Evolutionary conservation across 2,329 filamentous ascomycete genomes (phyloP).

Genomic region (Trematosphaeria pertusa): DNA sequence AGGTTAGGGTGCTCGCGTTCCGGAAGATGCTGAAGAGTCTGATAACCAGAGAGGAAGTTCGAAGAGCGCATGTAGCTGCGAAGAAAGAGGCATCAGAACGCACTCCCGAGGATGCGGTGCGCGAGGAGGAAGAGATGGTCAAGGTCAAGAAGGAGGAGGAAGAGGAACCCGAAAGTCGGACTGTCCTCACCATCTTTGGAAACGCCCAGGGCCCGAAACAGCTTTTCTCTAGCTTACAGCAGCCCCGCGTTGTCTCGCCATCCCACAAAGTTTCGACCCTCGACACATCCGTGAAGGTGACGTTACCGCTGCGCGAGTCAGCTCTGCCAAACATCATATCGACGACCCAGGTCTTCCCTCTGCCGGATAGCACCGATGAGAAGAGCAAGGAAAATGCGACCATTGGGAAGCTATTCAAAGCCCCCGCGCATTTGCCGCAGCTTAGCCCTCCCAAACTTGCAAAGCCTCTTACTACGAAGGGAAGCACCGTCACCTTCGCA

Average conservation of each 20-base stretch:
- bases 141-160: conserved; percentile 36
- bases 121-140: conserved; percentile 15
- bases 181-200: conserved; percentile 78
- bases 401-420: conserved; percentile 76
- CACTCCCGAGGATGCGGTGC: conserved; percentile 9
- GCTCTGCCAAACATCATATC: conserved; percentile 77
- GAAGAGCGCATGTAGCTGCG: conserved; percentile 13
- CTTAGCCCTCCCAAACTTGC: conserved; percentile 75
- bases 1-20: conserved; percentile 43
- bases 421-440: conserved; percentile 68
- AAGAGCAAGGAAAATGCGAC: conserved; percentile 66
- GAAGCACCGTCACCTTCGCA: conserved; percentile 58
- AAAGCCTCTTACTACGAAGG: conserved; percentile 70
- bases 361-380: conserved; percentile 48
- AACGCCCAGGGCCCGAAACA: conserved; percentile 77
- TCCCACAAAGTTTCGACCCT: conserved; percentile 43
- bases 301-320: conserved; percentile 65
- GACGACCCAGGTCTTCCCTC: conserved; percentile 69
- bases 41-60: conserved; percentile 37
- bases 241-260: conserved; percentile 51
- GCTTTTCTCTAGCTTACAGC: conserved; percentile 84
- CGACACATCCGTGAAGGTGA: conserved; percentile 52
- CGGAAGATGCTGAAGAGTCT: conserved; percentile 39
- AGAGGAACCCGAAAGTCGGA: conserved; percentile 52
- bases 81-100: conserved; percentile 13